A percentile compares a stretch with the other conserved stretches of the same genome.
These are phyloP conservation scores for Gillenia trifoliata DNA, from an alignment of 306 rosid genomes.

Conservation along the genomic window DNA sequence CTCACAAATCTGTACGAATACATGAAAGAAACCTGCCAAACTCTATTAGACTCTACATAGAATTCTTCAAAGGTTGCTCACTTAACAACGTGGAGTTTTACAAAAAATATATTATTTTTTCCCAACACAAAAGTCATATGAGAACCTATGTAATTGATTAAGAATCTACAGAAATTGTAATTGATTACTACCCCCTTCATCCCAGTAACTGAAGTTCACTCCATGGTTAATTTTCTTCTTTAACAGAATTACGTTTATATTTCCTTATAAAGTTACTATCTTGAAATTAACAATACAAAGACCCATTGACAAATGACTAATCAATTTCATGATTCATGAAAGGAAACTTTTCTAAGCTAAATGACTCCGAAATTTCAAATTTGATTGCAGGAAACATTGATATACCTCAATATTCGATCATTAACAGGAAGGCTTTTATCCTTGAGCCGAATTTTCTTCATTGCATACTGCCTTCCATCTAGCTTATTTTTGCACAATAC, in stretches of 20 bases:
- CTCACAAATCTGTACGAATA: not conserved
- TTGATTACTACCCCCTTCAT: not conserved
- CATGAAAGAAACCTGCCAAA: not conserved
- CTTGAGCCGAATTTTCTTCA: conserved; percentile 85
- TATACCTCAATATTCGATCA: conserved; percentile 86
- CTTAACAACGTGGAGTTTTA: not conserved
- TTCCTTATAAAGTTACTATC: not conserved
- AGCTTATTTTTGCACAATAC: conserved; percentile 91
- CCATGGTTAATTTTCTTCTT: not conserved
- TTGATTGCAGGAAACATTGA: conserved; percentile 14
- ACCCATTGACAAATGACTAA: not conserved
- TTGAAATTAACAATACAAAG: not conserved
- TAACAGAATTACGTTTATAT: not conserved
- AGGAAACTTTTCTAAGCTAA: not conserved
- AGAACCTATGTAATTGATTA: not conserved
- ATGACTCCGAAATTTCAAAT: conserved; percentile 5
- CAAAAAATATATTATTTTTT: not conserved
- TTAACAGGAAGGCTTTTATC: conserved; percentile 75
- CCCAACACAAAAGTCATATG: not conserved
- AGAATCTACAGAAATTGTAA: not conserved
- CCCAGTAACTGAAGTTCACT: not conserved
- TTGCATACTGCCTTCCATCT: conserved; percentile 94
- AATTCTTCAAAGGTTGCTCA: not conserved
- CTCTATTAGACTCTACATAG: not conserved
- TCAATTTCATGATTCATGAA: not conserved